Conservation (phyloP, 2,329 filamentous ascomycete species). For the Colletotrichum cordylinicola region DNA sequence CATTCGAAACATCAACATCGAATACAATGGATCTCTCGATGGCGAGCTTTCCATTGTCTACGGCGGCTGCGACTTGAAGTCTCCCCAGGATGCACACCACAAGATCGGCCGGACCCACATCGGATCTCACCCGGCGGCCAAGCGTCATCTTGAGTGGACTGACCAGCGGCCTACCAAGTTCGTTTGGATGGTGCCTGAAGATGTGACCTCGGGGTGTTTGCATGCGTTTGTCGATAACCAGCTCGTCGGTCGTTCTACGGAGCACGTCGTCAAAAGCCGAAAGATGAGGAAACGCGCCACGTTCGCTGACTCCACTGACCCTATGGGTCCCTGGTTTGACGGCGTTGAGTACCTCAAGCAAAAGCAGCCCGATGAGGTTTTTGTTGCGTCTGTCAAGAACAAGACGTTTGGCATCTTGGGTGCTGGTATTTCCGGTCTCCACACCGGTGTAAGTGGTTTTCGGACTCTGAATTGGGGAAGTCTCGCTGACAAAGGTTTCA, state of each 20-base stretch:
- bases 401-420: slow-evolving; percentile 39
- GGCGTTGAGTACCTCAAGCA: slow-evolving; percentile 29
- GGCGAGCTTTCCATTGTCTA: slow-evolving; percentile 25
- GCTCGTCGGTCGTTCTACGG: slow-evolving; percentile 25
- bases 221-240: slow-evolving; percentile 25
- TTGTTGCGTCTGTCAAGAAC: slow-evolving; percentile 27
- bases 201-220: slow-evolving; percentile 22
- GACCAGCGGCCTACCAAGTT: slow-evolving; percentile 24
- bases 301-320: slow-evolving; percentile 23
- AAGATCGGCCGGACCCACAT: slow-evolving; percentile 26
- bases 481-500: not conserved
- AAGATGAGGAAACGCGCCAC: slow-evolving; percentile 14
- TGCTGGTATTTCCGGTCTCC: slow-evolving; percentile 39
- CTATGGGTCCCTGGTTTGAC: slow-evolving; percentile 29
- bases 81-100: slow-evolving; percentile 11
- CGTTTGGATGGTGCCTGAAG: slow-evolving; percentile 24
- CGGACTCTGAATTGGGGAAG: not conserved
- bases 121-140: slow-evolving; percentile 24
- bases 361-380: slow-evolving; percentile 26
- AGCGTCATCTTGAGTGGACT: slow-evolving; percentile 24
- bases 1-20: slow-evolving; percentile 26
- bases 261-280: slow-evolving; percentile 15
- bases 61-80: slow-evolving; percentile 19
- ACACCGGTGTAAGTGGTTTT: slow-evolving; percentile 28
- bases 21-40: slow-evolving; percentile 24